Base-by-base conservation (phyloP, 2,329 filamentous ascomycete species). In the Venturia effusa region DNA sequence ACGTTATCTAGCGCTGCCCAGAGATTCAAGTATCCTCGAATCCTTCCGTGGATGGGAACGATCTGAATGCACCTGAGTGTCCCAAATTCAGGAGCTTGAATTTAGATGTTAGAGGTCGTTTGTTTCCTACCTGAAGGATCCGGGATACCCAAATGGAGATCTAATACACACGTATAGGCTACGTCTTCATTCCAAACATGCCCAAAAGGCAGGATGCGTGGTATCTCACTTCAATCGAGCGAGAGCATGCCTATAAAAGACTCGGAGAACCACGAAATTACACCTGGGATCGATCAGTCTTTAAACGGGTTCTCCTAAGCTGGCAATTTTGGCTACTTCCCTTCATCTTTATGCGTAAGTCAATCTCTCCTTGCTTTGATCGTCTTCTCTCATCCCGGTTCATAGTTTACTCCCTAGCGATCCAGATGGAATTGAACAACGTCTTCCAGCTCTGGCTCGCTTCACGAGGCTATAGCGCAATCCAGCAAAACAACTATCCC, bases 281-380 rank as follows among this genome's bases (percentile, higher is more conserved):
- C 15, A 51, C 65, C 3, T 68, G 67, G 67, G 66, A 68, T 59
- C 61, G 66, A 61, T 72, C 70, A 0, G 73, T 75, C 0, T 70
- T 74, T 64, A 70, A 67, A 40, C 71, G 73, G 7, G 72, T 75
- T 4, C 64, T 75, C 1, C 67, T 77, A 6, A 78, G 76, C 67
- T 79, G 77, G 77, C 77, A 79, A 59, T 79, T 79, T 64, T 79
- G 75, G 68, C 70, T 79, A 1, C 69, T 79, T 0, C 77, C 77
- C 0, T 71, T 75, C 1, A 75, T 79, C 6, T 79, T 79, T 68
- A 79, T 79, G 77, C 70, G 61, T 62, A 32, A 62, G 61, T 3
- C 10, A 3, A 10, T 30, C 5, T 4, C 51, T 22, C 19, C 22
- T 7, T 19, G 11, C 34, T 34, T 1, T 13, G 24, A 37, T 17